These are phyloP conservation scores for Camelina hispida DNA, from an alignment of 345 rosid species.

Conservation along the genomic window DNA sequence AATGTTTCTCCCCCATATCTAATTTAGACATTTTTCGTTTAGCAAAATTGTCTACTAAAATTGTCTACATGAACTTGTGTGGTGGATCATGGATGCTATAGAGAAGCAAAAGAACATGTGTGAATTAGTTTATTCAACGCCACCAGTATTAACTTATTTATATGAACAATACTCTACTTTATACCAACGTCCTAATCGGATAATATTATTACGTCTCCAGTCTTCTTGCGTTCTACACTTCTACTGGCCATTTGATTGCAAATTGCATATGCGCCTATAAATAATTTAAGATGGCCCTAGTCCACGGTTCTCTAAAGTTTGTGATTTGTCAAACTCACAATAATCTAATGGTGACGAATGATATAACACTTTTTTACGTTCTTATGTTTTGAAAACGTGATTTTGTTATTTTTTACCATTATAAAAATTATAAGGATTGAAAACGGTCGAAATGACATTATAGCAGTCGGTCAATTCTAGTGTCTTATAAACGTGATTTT, in stretches of 20 bases:
- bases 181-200: not conserved
- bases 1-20: not conserved
- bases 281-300: not conserved
- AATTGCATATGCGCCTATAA: not conserved
- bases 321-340: not conserved
- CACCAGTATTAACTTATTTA: not conserved
- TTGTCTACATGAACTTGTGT: too few species aligned
- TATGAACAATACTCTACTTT: not conserved
- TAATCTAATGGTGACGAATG: too few species aligned
- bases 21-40: conserved; percentile 3
- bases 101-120: not conserved
- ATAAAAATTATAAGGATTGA: too few species aligned
- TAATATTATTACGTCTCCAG: not conserved
- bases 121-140: conserved; percentile 1
- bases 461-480: too few species aligned
- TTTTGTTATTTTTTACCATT: too few species aligned
- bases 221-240: not conserved
- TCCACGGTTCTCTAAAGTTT: not conserved
- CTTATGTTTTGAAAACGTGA: too few species aligned
- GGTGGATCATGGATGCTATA: too few species aligned
- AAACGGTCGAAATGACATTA: too few species aligned
- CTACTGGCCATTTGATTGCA: not conserved
- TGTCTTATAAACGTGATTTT: too few species aligned
- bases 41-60: too few species aligned
- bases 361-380: too few species aligned